Percentiles rank a stretch among this genome's conserved stretches.
phyloP scores from a whole-genome alignment of 2,329 filamentous ascomycete species.

The Trichophyton equinum region DNA sequence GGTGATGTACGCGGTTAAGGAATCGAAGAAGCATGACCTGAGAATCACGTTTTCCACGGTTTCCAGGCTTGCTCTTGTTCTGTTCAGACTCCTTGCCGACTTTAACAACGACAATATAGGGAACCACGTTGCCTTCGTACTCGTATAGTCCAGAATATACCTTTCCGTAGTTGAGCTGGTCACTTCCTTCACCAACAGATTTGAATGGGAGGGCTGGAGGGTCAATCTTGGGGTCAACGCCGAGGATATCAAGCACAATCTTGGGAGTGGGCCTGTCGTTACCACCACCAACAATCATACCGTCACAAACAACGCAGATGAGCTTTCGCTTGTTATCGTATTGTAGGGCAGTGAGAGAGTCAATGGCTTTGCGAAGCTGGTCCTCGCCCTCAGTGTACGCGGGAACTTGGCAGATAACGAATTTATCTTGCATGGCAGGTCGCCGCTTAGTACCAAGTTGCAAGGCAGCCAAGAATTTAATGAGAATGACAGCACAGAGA shows the following conservation, averaged over 20 bases:
- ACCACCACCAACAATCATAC: constrained; percentile 88
- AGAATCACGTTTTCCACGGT: constrained; percentile 96
- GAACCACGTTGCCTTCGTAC: constrained; percentile 92
- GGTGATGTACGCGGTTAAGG: constrained; percentile 93
- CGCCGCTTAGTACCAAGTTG: constrained; percentile 87
- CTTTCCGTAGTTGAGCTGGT: constrained; percentile 96
- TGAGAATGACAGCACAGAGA: constrained; percentile 61
- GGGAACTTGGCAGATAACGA: constrained; percentile 95
- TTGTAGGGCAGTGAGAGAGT: constrained; percentile 84
- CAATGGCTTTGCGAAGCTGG: constrained; percentile 78
- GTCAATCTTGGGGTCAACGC: constrained; percentile 92
- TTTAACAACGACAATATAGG: constrained; percentile 91
- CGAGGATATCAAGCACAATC: constrained; percentile 93
- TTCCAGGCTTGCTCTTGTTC: constrained; percentile 79
- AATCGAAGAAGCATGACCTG: constrained; percentile 95
- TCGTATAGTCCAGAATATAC: constrained; percentile 98
- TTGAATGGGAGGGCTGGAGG: constrained; percentile 90
- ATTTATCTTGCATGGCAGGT: constrained; percentile 88
- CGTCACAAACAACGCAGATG: constrained; percentile 91
- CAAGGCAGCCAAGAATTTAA: constrained; percentile 86
- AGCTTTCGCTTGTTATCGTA: constrained; percentile 99
- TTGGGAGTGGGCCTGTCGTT: constrained; percentile 96
- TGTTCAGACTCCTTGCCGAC: constrained; percentile 95
- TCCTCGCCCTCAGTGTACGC: constrained; percentile 98
- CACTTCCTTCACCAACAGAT: constrained; percentile 73